Evolutionary conservation across 805 yeast genomes (phyloP), one percentile per base, ranked within the genome.

Genomic region (Clavispora phyllophila): DNA sequence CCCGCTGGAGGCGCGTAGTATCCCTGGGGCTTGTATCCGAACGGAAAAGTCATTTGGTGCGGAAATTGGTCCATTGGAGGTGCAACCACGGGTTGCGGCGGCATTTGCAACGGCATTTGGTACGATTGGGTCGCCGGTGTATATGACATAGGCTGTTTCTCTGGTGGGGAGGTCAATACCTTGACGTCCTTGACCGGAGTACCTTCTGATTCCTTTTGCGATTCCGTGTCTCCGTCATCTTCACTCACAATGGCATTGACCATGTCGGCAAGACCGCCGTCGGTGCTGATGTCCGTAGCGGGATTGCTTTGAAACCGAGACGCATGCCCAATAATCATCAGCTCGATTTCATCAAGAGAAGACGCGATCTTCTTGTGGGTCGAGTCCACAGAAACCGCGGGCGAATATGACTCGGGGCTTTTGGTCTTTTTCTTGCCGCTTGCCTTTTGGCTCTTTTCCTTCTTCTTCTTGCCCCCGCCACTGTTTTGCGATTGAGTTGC

Each of bases 291-390:
- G 2, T 48, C 53, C 27, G 5, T 22, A 8, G 20, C 15, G 8
- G n/a, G 28, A 24, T 15, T 27, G 34, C 42, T 22, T 27, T 20
- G 40, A 25, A 65, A 45, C 31, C 58, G 53, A 15, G 58, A 57
- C 2, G 70, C 59, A 42, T 69, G 73, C 28, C 53, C 61, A 8
- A 58, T 46, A 24, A 69, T 69, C 38, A 60, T 55, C 28, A 58
- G 58, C 49, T 66, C 68, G 35, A 69, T 68, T 27, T 67, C 73
- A 28, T 61, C 65, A n/a, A 66, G 51, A 0, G 70, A 57, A 7
- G 51, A 42, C 4, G 65, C 63, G 3, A 53, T 50, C 20, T 29
- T 29, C 13, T 9, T 12, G 5, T 25, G 27, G 3, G 33, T 5
- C 15, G 31, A 12, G 2, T 5, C 31, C 10, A n/a, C 9, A 27